Base-by-base conservation (phyloP, 225 moss, liverwort and hornwort species). In the Physcomitrium patens region DNA sequence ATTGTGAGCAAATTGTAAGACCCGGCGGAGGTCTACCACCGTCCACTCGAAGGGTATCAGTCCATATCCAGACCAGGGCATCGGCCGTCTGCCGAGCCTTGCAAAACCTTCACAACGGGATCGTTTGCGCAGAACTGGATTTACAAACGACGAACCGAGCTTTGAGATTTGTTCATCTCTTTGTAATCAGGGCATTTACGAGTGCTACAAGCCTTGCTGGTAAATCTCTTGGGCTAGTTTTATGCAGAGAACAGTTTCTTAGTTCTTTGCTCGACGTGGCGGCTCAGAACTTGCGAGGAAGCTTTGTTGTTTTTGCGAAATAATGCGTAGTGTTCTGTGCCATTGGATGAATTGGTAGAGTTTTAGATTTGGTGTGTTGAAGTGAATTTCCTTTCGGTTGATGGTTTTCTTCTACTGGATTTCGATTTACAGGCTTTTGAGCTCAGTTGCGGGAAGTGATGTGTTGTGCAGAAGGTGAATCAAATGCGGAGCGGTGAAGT, bases 391-490 rank as follows among this genome's bases (percentile, higher is more conserved):
- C 22, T 57, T 15, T 22, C 12, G n/a, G 19, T 15, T 58, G 9
- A 10, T 5, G 7, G 28, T 13, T 50, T 22, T 37, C 5, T 10
- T 63, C 44, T 1, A 17, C 9, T 48, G 20, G 49, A 19, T 53
- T 71, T 42, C n/a, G 46, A 15, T 37, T 3, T 67, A 62, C 65
- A 54, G 31, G 55, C 44, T 59, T 56, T 22, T 14, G 45, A 69
- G 44, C 56, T 71, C 50, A 70, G 27, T 26, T 18, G 17, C 41
- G 65, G 63, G 67, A 37, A 22, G 67, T 75, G 58, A 19, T 45
- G 53, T 20, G 43, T 55, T 68, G 73, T 65, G 19, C 60, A 77
- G 73, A 55, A 71, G 67, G 71, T 60, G 74, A 65, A 70, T 52
- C 59, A 47, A 37, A 43, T 71, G 70, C 45, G 74, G 70, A 74